Conservation (phyloP, 371 early-diverging fungal genomes). For the Apophysomyces elegans region DNA sequence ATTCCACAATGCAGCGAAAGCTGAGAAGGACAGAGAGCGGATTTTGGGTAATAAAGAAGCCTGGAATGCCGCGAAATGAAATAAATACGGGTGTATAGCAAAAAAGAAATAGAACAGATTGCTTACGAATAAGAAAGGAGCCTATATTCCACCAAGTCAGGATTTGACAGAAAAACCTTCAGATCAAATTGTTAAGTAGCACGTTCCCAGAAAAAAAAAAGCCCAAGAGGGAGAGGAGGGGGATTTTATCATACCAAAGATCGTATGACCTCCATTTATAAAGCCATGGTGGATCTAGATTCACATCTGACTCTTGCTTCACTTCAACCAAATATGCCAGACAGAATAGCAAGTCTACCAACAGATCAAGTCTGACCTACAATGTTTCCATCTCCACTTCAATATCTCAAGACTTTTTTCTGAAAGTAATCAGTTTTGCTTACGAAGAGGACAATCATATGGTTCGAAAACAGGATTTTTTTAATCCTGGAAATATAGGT, state of each 20-base stretch:
- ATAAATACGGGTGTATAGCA: no score
- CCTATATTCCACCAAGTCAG: conserved; percentile 50
- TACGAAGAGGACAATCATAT: conserved; percentile 31
- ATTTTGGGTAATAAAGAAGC: conserved; percentile 34
- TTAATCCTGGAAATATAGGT: conserved; percentile 15
- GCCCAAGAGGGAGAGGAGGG: background rate
- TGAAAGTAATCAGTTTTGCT: background rate
- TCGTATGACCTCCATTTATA: conserved; percentile 60
- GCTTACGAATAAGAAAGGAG: conserved; percentile 48
- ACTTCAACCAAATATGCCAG: conserved; percentile 69
- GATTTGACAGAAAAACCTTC: conserved; percentile 50
- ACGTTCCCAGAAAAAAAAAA: conserved; percentile 12
- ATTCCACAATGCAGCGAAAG: conserved; percentile 55
- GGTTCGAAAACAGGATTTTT: conserved; percentile 19
- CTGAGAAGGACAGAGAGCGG: conserved; percentile 47
- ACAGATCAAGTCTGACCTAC: conserved; percentile 60
- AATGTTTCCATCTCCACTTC: background rate
- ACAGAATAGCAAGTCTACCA: conserved; percentile 67
- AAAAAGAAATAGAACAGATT: background rate
- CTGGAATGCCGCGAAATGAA: conserved; percentile 16
- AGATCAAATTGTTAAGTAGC: conserved; percentile 3
- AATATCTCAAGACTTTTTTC: background rate
- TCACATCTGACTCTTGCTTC: conserved; percentile 55
- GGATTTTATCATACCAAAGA: conserved; percentile 46
- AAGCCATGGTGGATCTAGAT: conserved; percentile 59